Evolutionary conservation across 1,139 yeast species (phyloP).

Genomic region (Zygosaccharomyces sapae): DNA sequence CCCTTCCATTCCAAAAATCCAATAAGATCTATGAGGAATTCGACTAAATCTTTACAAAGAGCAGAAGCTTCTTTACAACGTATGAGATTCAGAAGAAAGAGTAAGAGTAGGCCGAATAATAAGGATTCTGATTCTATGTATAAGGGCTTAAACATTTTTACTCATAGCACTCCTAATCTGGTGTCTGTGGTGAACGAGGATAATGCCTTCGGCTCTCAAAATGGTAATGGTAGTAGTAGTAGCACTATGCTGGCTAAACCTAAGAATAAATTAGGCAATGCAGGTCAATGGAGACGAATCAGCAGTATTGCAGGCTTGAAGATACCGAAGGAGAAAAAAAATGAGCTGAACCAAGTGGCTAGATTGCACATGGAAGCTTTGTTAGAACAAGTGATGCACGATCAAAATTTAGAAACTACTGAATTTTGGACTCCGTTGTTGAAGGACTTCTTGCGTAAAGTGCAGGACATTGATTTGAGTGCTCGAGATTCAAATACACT

Average conservation of each 20-base stretch:
- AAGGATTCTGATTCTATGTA: conserved; percentile 19
- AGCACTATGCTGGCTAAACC: conserved; percentile 6
- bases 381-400: conserved; percentile 59
- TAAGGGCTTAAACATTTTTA: conserved; percentile 23
- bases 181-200: conserved; percentile 32
- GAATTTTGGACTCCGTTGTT: conserved; percentile 54
- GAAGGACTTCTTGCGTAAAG: conserved; percentile 44
- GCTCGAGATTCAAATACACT: conserved; percentile 64
- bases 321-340: conserved; percentile 20
- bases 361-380: conserved; percentile 35
- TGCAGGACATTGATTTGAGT: conserved; percentile 51
- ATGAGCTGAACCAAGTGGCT: conserved; percentile 38
- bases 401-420: conserved; percentile 56
- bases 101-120: conserved; percentile 42
- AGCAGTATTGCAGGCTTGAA: conserved; percentile 20
- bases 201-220: conserved; percentile 12
- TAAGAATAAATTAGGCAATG: conserved; percentile 6
- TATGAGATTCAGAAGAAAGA: conserved; percentile 56
- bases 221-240: conserved; percentile 4
- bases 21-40: conserved; percentile 36
- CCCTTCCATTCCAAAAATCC: conserved; percentile 33
- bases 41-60: conserved; percentile 51
- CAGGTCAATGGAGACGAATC: conserved; percentile 23
- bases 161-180: conserved; percentile 34
- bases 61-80: conserved; percentile 65